Evolutionary conservation across 129 eudicot genomes (phyloP), one percentile per base, ranked within the genome.

Genomic region (Kitagawia praeruptora): DNA sequence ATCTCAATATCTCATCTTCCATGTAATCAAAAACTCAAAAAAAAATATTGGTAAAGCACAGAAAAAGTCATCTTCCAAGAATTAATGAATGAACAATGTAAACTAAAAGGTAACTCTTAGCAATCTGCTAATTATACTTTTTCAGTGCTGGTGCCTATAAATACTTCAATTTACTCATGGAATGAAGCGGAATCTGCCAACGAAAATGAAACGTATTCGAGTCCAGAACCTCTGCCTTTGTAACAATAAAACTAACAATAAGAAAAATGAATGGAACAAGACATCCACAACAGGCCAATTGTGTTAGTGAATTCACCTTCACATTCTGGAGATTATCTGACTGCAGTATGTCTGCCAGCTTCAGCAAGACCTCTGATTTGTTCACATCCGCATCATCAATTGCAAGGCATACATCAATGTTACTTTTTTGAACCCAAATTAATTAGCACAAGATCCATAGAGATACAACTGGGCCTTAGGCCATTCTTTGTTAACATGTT

Each of bases 391-490:
- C 77, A 81, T 85, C 92, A 40, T 85, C 90, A 83, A 90, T 85
- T 11, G 89, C 87, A 85, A 95, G 96, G 85, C 98, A 95, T 64
- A 95, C 91, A 90, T 95, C 98, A 83, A 95, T 85, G 76, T 95
- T 97, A 81, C 98, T 95, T 84, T 92, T 27, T 91, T 81, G 64
- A 95, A 91, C 37, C 94, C 97, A 72, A 95, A 95, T 4, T 95
- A 92, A 80, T 95, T 95, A 64, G 97, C 98, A 80, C 97, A 95
- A 64, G 98, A 95, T 82, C 98, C 98, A 81, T 95, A 95, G 42
- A 95, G 87, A 81, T 80, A 86, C 77, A 95, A 86, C 28, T 84
- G 89, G 82, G 97, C 98, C 71, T 81, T 86, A 15, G 98, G 98
- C 97, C 97, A 95, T 80, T 95, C 97, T 80, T 88, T 85, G 58